Evolutionary conservation across 176 grass and related monocot species (phyloP).

Genomic region (Carex pumila): DNA sequence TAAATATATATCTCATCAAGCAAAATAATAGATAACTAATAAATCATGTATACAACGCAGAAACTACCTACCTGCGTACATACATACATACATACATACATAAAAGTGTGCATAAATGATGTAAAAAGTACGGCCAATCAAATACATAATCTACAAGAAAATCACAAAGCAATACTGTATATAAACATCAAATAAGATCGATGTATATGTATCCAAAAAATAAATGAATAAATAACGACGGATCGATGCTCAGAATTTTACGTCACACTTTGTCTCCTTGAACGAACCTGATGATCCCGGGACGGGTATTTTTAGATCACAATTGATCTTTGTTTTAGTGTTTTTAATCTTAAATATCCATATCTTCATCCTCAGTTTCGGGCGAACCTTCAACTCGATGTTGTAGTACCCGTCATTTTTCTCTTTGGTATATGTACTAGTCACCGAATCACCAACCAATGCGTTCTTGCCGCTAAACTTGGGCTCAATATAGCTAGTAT

Average conservation of each 20-base stretch:
- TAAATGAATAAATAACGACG: slow-evolving; percentile 11
- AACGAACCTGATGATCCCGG: slow-evolving; percentile 27
- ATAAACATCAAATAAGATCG: slow-evolving; percentile 6
- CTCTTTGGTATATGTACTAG: slow-evolving; percentile 44
- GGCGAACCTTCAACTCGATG: slow-evolving; percentile 43
- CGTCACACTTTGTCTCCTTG: slow-evolving; percentile 40
- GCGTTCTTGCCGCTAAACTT: slow-evolving; percentile 5
- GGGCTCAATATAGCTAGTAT: slow-evolving; percentile 27
- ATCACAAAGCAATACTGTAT: background rate
- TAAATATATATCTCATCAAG: background rate
- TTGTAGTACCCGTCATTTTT: slow-evolving; percentile 47
- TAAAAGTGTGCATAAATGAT: background rate
- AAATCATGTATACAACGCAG: background rate
- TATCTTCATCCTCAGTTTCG: slow-evolving; percentile 44
- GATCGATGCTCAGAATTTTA: slow-evolving; percentile 33
- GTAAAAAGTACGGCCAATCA: background rate
- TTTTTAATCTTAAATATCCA: slow-evolving; percentile 31
- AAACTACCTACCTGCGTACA: background rate
- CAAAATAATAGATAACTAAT: background rate
- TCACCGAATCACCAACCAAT: slow-evolving; percentile 8
- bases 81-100: background rate
- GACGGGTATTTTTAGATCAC: slow-evolving; percentile 48
- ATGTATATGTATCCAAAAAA: background rate
- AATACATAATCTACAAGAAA: slow-evolving; percentile 4
- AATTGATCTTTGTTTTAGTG: slow-evolving; percentile 43